Conservation (phyloP, 2,329 filamentous ascomycete species). For the Clonostachys sp. region DNA sequence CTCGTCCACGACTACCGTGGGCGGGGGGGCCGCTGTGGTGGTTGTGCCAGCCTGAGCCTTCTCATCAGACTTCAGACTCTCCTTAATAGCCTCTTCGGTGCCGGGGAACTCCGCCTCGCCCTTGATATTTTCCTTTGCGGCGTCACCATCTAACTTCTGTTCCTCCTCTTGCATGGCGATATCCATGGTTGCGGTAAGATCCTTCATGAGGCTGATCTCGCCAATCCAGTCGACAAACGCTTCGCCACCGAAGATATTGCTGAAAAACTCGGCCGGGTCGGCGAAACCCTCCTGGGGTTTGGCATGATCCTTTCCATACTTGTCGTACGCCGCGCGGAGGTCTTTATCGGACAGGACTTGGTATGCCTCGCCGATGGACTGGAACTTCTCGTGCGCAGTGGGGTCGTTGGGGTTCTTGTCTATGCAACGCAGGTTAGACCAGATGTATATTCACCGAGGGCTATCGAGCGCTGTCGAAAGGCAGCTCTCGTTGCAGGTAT, state of each 20-base stretch:
- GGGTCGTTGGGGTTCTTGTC: conserved; percentile 99
- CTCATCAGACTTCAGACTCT: conserved; percentile 42
- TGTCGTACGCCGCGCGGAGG: conserved; percentile 89
- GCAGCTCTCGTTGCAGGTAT: background rate
- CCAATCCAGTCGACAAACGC: conserved; percentile 96
- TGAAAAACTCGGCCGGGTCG: conserved; percentile 96
- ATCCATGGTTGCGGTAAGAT: conserved; percentile 96
- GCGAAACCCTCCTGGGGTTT: conserved; percentile 89
- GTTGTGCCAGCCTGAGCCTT: conserved; percentile 15
- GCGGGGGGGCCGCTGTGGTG: conserved; percentile 16
- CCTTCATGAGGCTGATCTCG: conserved; percentile 98
- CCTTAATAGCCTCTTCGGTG: conserved; percentile 50
- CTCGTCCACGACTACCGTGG: conserved; percentile 30
- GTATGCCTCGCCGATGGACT: conserved; percentile 73
- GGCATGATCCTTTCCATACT: conserved; percentile 92
- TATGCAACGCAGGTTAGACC: conserved; percentile 20
- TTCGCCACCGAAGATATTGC: conserved; percentile 95
- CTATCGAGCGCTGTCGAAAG: too few relatives aligned
- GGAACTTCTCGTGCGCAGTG: conserved; percentile 89
- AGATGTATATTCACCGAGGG: conserved; percentile 5
- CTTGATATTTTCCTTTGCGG: conserved; percentile 16
- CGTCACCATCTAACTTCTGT: conserved; percentile 49
- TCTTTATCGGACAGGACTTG: conserved; percentile 84
- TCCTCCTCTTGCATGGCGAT: conserved; percentile 85
- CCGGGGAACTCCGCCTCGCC: conserved; percentile 48